Conservation (phyloP, 257 asterid species). For the Jacaranda mimosifolia region DNA sequence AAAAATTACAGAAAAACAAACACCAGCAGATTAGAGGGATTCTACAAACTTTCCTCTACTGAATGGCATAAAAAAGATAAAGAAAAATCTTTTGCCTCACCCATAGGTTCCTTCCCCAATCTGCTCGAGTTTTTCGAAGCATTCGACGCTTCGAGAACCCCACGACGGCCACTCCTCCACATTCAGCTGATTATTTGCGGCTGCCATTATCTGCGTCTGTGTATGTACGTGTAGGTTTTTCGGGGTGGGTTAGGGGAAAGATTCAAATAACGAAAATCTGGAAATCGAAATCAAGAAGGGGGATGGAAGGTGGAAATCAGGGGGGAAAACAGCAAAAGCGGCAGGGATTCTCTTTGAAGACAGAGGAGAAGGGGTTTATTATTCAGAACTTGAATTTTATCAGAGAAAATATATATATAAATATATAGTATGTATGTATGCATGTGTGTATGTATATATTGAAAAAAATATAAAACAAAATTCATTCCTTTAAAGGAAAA, state of each 20-base stretch:
- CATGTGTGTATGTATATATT: too few relatives aligned
- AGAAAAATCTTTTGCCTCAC: slow-evolving; percentile 40
- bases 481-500: too few relatives aligned
- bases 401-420: not conserved
- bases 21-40: not conserved
- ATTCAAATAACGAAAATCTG: not conserved
- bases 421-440: too few relatives aligned
- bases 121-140: slow-evolving; percentile 94
- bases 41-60: not conserved
- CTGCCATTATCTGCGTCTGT: slow-evolving; percentile 46
- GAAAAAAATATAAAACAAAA: too few relatives aligned
- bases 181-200: slow-evolving; percentile 67
- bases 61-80: not conserved
- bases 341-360: slow-evolving; percentile 32
- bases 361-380: not conserved
- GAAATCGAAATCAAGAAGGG: slow-evolving; percentile 15
- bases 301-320: not conserved
- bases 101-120: slow-evolving; percentile 99
- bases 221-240: not conserved
- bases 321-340: slow-evolving; percentile 25
- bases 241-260: not conserved
- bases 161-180: slow-evolving; percentile 86
- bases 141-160: slow-evolving; percentile 96
- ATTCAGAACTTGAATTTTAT: not conserved
- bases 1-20: not conserved